Conservation (phyloP, 2,329 filamentous ascomycete genomes). For the Juglanconis sp. region DNA sequence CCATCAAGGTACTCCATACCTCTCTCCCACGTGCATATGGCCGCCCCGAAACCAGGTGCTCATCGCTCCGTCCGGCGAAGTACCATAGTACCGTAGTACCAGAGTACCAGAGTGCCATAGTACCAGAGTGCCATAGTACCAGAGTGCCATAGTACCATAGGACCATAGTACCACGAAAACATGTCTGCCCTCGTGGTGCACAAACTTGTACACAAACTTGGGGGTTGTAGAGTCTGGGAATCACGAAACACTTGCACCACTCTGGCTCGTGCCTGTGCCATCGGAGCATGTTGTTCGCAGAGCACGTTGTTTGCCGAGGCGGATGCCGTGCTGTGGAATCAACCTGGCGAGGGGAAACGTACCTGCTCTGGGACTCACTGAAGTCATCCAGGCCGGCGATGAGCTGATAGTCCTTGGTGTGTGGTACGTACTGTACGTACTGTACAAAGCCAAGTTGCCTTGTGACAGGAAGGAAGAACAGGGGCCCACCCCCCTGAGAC, state of each 20-base stretch:
- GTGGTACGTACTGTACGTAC: background rate
- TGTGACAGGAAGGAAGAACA: background rate
- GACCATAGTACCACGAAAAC: too few relatives aligned
- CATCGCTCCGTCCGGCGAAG: background rate
- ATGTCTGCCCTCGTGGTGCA: background rate
- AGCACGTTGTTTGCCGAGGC: too few relatives aligned
- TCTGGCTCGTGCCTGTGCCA: background rate
- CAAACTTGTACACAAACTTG: background rate
- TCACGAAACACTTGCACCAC: background rate
- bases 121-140: too few relatives aligned
- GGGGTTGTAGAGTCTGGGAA: background rate
- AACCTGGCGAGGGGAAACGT: background rate
- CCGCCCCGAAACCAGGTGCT: background rate
- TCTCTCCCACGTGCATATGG: background rate
- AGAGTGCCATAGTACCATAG: too few relatives aligned
- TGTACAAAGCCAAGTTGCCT: background rate
- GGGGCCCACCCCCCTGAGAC: background rate
- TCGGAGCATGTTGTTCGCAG: background rate
- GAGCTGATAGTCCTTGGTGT: conserved; percentile 5
- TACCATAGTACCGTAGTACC: background rate
- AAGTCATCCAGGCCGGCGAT: conserved; percentile 19
- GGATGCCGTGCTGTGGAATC: too few relatives aligned
- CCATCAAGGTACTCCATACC: background rate
- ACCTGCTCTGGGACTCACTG: background rate
- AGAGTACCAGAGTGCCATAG: too few relatives aligned